These are phyloP conservation scores for Amphirosellinia nigrospora DNA, from an alignment of 495 filamentous ascomycete genomes.

Conservation along the genomic window DNA sequence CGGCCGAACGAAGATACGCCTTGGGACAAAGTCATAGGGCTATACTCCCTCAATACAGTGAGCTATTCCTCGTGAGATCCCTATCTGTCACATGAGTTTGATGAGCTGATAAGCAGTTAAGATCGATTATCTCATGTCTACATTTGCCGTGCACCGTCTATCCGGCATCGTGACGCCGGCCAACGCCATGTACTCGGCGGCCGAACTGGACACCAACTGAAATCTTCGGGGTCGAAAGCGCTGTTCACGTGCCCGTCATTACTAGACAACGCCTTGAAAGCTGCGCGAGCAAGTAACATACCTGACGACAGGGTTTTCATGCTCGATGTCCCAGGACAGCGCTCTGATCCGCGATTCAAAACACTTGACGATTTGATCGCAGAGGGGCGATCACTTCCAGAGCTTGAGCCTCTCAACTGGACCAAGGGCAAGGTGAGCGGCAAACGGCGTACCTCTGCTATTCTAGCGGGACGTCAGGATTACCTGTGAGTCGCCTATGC, in stretches of 20 bases:
- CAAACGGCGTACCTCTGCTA: constrained; percentile 88
- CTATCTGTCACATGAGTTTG: too few relatives aligned
- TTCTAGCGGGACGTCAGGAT: constrained; percentile 85
- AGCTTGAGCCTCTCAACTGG: constrained; percentile 72
- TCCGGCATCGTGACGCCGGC: constrained; percentile 79
- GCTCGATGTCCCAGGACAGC: constrained; percentile 68
- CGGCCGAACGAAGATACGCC: constrained; percentile 73
- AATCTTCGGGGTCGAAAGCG: constrained; percentile 73
- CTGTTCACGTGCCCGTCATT: constrained; percentile 83
- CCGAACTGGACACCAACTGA: constrained; percentile 82
- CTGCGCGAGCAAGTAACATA: constrained; percentile 69
- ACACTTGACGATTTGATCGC: constrained; percentile 72
- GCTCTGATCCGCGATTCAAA: constrained; percentile 63
- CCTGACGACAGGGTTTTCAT: constrained; percentile 77
- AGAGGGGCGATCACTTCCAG: constrained; percentile 65
- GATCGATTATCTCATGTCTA: constrained; percentile 81
- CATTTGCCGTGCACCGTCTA: constrained; percentile 77
- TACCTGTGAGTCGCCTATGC: constrained; percentile 65
- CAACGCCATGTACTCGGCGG: constrained; percentile 80
- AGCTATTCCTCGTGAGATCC: constrained; percentile 33
- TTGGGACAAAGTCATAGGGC: constrained; percentile 83
- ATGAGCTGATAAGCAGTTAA: constrained; percentile 38
- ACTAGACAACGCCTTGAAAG: constrained; percentile 71
- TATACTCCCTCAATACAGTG: constrained; percentile 85
- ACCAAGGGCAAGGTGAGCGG: constrained; percentile 72